phyloP scores from a whole-genome alignment of 2,329 filamentous ascomycete species.

The Hortaea sp. region DNA sequence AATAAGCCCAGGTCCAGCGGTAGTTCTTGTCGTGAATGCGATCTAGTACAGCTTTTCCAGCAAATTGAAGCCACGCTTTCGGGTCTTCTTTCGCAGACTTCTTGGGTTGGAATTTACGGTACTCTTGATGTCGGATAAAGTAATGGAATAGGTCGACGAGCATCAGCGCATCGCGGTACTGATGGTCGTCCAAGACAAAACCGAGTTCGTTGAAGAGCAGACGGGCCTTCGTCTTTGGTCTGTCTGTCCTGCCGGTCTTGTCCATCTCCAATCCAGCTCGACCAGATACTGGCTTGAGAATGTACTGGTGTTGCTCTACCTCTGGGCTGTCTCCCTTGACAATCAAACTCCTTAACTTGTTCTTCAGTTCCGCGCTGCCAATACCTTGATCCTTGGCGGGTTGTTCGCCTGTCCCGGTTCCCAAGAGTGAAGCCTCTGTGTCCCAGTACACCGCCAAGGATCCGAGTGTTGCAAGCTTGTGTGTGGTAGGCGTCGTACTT shows the following conservation, averaged over 20 bases:
- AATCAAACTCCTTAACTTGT: conserved; percentile 69
- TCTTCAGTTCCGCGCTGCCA: conserved; percentile 66
- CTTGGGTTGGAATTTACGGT: conserved; percentile 85
- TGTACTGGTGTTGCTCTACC: conserved; percentile 68
- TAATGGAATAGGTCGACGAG: conserved; percentile 98
- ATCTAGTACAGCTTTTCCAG: conserved; percentile 74
- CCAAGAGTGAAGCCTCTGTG: conserved; percentile 77
- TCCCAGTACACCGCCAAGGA: conserved; percentile 97
- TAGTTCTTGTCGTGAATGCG: conserved; percentile 94
- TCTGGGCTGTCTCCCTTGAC: conserved; percentile 54
- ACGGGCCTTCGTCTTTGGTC: conserved; percentile 80
- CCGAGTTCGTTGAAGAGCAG: conserved; percentile 95
- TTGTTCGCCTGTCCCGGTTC: conserved; percentile 65
- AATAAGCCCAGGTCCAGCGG: conserved; percentile 92
- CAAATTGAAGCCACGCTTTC: conserved; percentile 84
- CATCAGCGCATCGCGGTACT: conserved; percentile 96
- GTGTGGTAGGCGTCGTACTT: conserved; percentile 68
- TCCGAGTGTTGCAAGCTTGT: conserved; percentile 87
- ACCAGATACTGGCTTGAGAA: conserved; percentile 89
- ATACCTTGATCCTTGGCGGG: conserved; percentile 50
- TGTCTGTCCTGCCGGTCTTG: conserved; percentile 72
- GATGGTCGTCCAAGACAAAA: conserved; percentile 91
- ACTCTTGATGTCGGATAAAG: conserved; percentile 94
- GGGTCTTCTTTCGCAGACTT: conserved; percentile 80
- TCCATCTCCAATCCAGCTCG: conserved; percentile 91